Base-by-base conservation (phyloP, 139 green algal species). In the Parachlorella kessleri region DNA sequence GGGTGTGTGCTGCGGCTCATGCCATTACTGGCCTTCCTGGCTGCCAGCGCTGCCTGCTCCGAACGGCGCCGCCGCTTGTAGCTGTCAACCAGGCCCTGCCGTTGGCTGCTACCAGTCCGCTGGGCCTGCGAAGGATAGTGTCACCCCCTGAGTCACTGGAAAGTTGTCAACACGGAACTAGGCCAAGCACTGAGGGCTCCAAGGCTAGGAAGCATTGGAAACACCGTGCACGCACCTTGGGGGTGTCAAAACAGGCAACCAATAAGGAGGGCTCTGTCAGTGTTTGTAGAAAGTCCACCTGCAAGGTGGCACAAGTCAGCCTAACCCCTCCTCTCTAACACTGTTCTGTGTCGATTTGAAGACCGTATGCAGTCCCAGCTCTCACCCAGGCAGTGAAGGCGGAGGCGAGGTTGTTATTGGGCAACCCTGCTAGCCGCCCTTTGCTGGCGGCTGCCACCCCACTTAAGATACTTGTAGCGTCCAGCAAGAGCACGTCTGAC, bases 381-480 rank as follows among this genome's bases (percentile, higher is more conserved):
- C n/a, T n/a, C n/a, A 81, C 48, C 75, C 75, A 81, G 35, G 67
- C 66, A 32, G 75, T 66, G 69, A 81, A 81, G 66, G n/a, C 24
- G 35, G 9, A 6, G 2, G 42, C 33, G 6, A 37, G n/a, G 9
- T 26, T 70, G 18, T 67, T 10, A 7, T 7, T 66, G 48, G 64
- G 64, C 4, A 66, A 28, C 42, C 39, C 38, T 36, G 32, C 64
- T n/a, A 32, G 21, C 4, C 75, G 32, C 2, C 75, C 41, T n/a
- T 36, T 26, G 48, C 10, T 21, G 40, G 66, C 75, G n/a, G 66
- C 66, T 7, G 33, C 32, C 26, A 66, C 75, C 26, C 66, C 55
- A 42, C 26, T 42, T 7, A 81, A 42, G 21, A 81, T 39, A 32
- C 72, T 81, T 26, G 53, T 37, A 4, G 66, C 75, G 32, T 81